Base-by-base conservation (phyloP, 225 moss, liverwort and hornwort species). In the Marchantia paleacea region DNA sequence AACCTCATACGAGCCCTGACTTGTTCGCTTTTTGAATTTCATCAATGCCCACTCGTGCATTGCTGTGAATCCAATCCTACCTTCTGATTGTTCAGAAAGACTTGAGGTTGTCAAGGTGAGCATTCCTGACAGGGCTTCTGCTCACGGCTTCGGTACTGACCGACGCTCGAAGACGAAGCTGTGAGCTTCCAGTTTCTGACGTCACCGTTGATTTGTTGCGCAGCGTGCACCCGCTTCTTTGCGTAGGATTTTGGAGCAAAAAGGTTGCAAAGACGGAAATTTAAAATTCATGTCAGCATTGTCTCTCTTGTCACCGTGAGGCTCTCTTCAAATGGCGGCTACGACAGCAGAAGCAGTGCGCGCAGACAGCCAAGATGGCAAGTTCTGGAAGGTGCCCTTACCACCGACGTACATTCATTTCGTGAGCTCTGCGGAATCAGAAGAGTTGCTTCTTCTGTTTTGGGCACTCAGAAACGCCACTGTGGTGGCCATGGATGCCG, bases 401-500 rank as follows among this genome's bases (percentile, higher is more conserved):
- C 89, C 95, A 73, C 87, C 85, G 28, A 91, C 92, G 78, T 89
- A 90, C n/a, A 88, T 95, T 63, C 78, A 90, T 67, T 92, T 92
- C 70, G 92, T 99, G 67, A 83, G 90, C 12, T 85, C 89, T 3
- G 29, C 85, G 22, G 88, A 87, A 50, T 91, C 91, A 11, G 90
- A 89, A 30, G 81, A 88, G 30, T 99, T 92, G 72, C 79, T 84
- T 51, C 84, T 85, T 39, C 83, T 95, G 28, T 74, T 90, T 69
- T 76, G 71, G 29, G 95, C 93, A 31, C 54, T 99, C 75, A 89
- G 91, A 60, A 89, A 89, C 26, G 89, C 99, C 12, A 25, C 76
- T 52, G 62, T 99, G 48, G 87, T 99, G 73, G 94, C 92, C 30
- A 90, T 99, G 90, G 99, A 99, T 79, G 99, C 99, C 18, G 99